phyloP scores from a whole-genome alignment of 2,329 filamentous ascomycete genomes.

The Moelleriella libera region DNA sequence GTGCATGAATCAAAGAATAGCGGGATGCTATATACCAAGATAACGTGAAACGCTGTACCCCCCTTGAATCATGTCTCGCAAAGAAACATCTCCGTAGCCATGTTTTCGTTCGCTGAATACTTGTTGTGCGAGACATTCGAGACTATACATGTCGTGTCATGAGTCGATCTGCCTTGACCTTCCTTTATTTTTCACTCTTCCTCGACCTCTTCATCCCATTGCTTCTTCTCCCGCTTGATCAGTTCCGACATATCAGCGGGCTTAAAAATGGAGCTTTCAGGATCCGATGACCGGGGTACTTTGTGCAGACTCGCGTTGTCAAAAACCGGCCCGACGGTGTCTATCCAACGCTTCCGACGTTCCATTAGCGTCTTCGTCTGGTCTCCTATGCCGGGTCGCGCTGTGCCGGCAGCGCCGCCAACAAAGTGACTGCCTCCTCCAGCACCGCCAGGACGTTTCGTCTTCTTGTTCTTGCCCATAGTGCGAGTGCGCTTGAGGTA shows the following conservation, averaged over 20 bases:
- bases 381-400: constrained; percentile 76
- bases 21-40: not conserved
- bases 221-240: constrained; percentile 63
- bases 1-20: not conserved
- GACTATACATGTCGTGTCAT: not conserved
- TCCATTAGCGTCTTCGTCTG: constrained; percentile 88
- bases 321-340: constrained; percentile 82
- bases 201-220: constrained; percentile 70
- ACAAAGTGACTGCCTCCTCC: constrained; percentile 53
- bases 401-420: constrained; percentile 47
- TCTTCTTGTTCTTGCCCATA: constrained; percentile 87
- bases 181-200: constrained; percentile 29
- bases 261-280: constrained; percentile 58
- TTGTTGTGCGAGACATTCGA: too few species aligned
- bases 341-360: constrained; percentile 74
- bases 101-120: too few species aligned
- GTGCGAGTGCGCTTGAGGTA: constrained; percentile 93
- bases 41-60: not conserved
- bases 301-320: constrained; percentile 63
- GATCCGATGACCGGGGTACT: constrained; percentile 54
- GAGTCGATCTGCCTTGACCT: not conserved
- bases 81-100: not conserved
- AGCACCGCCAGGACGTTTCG: constrained; percentile 64
- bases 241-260: constrained; percentile 56
- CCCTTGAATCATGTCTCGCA: not conserved